Conservation (phyloP, 306 rosid species). For the Purshia tridentata region DNA sequence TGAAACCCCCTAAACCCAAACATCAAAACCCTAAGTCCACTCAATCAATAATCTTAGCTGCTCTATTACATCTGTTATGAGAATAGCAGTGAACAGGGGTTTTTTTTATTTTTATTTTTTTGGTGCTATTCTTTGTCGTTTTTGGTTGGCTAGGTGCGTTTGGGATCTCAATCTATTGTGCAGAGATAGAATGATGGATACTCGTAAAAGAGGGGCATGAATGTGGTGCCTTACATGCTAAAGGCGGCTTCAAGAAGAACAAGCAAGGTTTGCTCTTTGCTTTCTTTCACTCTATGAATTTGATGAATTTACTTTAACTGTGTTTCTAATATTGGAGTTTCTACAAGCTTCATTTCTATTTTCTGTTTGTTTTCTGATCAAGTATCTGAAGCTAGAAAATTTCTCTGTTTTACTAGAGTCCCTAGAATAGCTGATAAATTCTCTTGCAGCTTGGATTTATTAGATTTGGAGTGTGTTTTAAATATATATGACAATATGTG, state of each 20-base stretch:
- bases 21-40: too few species aligned
- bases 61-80: too few species aligned
- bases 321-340: not conserved
- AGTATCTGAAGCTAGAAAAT: not conserved
- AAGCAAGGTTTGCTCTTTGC: conserved; percentile 25
- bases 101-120: not conserved
- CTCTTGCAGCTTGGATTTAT: not conserved
- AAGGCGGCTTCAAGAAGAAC: conserved; percentile 30
- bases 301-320: not conserved
- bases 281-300: not conserved
- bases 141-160: conserved; percentile 7
- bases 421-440: not conserved
- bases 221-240: conserved; percentile 11
- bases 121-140: not conserved
- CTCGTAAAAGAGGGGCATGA: conserved; percentile 30
- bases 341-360: too few species aligned
- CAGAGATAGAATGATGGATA: conserved; percentile 17
- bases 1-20: too few species aligned
- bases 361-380: not conserved
- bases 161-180: conserved; percentile 43
- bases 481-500: not conserved
- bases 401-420: not conserved
- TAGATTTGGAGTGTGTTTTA: not conserved
- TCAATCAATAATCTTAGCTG: too few species aligned
- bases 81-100: not conserved